These are phyloP conservation scores for Nemania sp. DNA, from an alignment of 2,329 filamentous ascomycete species.

Conservation along the genomic window DNA sequence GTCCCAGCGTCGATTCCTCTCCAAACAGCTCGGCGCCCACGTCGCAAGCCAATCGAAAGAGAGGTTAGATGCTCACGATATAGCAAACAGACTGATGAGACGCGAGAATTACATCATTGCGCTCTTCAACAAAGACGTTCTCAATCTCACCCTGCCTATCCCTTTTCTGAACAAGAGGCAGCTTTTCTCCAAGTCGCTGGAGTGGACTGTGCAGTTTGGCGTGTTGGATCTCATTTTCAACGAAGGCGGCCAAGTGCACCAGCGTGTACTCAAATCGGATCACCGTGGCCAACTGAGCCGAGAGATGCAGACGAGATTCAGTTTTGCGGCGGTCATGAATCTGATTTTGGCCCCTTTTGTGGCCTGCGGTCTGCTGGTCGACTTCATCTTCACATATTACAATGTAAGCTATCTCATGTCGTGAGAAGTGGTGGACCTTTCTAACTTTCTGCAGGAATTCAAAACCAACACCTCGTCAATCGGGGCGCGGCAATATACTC, in stretches of 20 bases:
- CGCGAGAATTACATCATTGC: constrained; percentile 97
- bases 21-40: constrained; percentile 59
- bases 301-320: constrained; percentile 75
- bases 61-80: constrained; percentile 92
- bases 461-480: constrained; percentile 89
- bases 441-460: constrained; percentile 70
- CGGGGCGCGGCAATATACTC: constrained; percentile 87
- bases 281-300: constrained; percentile 78
- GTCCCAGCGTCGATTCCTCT: constrained; percentile 52
- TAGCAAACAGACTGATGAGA: constrained; percentile 95
- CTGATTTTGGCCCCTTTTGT: constrained; percentile 85
- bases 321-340: constrained; percentile 83
- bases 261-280: constrained; percentile 81
- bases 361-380: constrained; percentile 80
- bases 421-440: not conserved
- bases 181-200: constrained; percentile 84
- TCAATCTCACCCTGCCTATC: constrained; percentile 83
- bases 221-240: constrained; percentile 95
- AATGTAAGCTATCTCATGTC: constrained; percentile 66
- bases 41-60: constrained; percentile 89
- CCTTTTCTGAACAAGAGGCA: constrained; percentile 80
- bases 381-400: constrained; percentile 95
- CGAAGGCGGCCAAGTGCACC: constrained; percentile 81
- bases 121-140: constrained; percentile 93
- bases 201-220: constrained; percentile 89